Evolutionary conservation across 768 basidiomycete species (phyloP).

Genomic region (Rhodotorula kratochvilovae): DNA sequence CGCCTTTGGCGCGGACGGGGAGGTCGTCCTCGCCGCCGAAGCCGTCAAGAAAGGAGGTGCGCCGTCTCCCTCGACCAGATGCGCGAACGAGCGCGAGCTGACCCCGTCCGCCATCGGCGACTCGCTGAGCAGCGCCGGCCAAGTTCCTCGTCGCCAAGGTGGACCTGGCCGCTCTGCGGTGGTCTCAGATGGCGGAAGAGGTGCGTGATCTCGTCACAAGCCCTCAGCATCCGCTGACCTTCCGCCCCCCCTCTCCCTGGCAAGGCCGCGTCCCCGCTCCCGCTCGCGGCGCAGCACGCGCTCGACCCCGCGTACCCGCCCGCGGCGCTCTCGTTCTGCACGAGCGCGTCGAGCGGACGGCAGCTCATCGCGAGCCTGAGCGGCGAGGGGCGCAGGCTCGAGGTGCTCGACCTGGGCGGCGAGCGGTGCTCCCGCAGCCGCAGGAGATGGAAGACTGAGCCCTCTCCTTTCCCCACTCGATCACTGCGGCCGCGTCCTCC

Average conservation of each 20-base stretch:
- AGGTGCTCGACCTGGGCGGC: background rate
- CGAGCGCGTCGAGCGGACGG: too few relatives aligned
- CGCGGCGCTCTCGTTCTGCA: background rate
- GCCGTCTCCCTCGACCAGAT: background rate
- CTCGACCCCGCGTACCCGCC: constrained; percentile 21
- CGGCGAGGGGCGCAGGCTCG: constrained; percentile 4
- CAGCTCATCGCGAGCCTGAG: background rate
- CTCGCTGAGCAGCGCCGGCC: too few relatives aligned
- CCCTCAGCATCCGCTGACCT: too few relatives aligned
- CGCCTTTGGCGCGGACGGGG: background rate
- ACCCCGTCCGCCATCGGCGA: background rate
- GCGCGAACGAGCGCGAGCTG: background rate
- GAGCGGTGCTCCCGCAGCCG: background rate
- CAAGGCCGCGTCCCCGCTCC: background rate
- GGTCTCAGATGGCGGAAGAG: too few relatives aligned
- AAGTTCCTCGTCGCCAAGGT: too few relatives aligned
- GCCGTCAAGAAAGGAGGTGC: background rate
- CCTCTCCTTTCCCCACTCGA: background rate
- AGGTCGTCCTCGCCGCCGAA: background rate
- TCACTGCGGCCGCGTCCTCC: background rate
- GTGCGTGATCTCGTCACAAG: background rate
- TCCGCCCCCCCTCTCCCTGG: background rate
- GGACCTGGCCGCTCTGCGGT: too few relatives aligned
- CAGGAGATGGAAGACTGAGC: background rate
- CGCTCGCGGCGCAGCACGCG: background rate